Percentiles rank a stretch among this genome's conserved stretches.
phyloP scores from a whole-genome alignment of 495 filamentous ascomycete species.

The Monascus purpureus region DNA sequence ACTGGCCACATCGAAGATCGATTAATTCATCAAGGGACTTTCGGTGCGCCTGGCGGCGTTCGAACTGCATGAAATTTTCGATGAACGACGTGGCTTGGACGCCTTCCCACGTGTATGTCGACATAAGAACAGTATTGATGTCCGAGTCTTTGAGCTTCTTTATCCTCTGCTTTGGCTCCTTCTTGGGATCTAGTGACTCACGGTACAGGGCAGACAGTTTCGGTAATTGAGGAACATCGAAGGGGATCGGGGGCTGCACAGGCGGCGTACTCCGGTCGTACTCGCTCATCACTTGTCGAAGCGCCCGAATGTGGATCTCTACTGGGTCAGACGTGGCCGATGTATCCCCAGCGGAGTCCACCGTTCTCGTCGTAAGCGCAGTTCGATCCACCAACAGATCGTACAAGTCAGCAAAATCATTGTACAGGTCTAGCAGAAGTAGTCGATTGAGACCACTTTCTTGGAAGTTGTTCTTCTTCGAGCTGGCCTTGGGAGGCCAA shows the following conservation, averaged over 20 bases:
- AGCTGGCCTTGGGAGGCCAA: constrained; percentile 85
- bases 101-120: constrained; percentile 63
- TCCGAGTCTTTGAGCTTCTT: constrained; percentile 71
- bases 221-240: constrained; percentile 72
- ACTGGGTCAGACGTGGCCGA: constrained; percentile 22
- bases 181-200: constrained; percentile 49
- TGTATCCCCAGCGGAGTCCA: constrained; percentile 25
- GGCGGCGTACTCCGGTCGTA: constrained; percentile 81
- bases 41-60: constrained; percentile 58
- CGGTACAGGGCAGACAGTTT: constrained; percentile 46
- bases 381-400: constrained; percentile 73
- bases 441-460: constrained; percentile 74
- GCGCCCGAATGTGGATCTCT: constrained; percentile 33
- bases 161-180: constrained; percentile 46
- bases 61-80: constrained; percentile 68
- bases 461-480: constrained; percentile 84
- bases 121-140: constrained; percentile 54
- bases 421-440: constrained; percentile 69
- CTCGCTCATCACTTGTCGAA: constrained; percentile 68
- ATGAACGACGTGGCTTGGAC: constrained; percentile 54
- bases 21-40: constrained; percentile 57
- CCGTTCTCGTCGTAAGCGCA: constrained; percentile 37
- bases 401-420: constrained; percentile 75
- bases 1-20: constrained; percentile 71
- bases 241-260: constrained; percentile 81